Base-by-base conservation (phyloP, 768 basidiomycete species). In the Trametes gibbosa region DNA sequence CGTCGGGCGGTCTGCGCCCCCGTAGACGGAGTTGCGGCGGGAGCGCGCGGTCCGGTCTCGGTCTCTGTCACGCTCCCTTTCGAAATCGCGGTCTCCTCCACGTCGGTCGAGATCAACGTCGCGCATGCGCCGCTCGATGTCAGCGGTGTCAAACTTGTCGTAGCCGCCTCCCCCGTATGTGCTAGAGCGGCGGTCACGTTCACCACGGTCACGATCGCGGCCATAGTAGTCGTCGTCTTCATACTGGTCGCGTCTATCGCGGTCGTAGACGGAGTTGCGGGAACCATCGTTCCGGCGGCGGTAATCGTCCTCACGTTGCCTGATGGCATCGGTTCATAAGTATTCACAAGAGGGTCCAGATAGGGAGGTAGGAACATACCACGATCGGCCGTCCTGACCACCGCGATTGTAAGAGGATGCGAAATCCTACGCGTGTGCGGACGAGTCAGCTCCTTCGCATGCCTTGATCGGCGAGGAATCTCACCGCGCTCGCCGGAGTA, bases 401-500 rank as follows among this genome's bases (percentile, higher is more conserved):
- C 37, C 13, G 32, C 63, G 66, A 58, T 76, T 75, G 81, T 83
- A 85, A 10, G 83, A 79, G 19, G 82, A 80, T 29, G 78, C 72
- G 59, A 86, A 85, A 23, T 86, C 83, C 87, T 89, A 50, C 19
- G 9, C 27, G 50, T 2, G 16, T 14, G 23, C 21, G 16, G 19
- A 35, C 14, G n/a, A n/a, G 13, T n/a, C 7, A 23, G 32, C 34
- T 24, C 23, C 5, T 7, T 16, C 34, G 34, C 5, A 37, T 5
- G 19, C 5, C 7, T 9, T 23, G 3, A 23, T n/a, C 35, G 13
- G 19, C 27, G 3, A 4, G 12, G 46, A 37, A 70, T 12, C 79
- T 66, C 54, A 86, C 88, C 47, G 76, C 68, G 65, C 73, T 80
- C 5, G 86, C 87, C 9, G 84, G 84, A 53, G 77, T 80, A 25